Base-by-base conservation (phyloP, 2,329 filamentous ascomycete genomes). In the Sporothrix humicola region DNA sequence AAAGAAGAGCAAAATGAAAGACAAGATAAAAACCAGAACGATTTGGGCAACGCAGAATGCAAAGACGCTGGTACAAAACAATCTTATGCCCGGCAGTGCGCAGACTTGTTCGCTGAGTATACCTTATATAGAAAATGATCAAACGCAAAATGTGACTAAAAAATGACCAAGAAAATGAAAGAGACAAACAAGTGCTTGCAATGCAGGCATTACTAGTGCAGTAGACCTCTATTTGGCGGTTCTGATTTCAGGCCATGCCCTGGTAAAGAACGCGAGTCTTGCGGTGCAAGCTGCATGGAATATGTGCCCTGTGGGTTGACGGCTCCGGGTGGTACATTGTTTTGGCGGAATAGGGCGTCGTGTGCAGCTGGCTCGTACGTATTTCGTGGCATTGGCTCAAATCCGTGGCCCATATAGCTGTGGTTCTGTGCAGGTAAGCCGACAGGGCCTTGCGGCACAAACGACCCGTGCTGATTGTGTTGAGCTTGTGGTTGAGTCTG, bases 381-480 rank as follows among this genome's bases (percentile, higher is more conserved):
- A 23, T 58, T 75, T 69, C 79, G 79, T 54, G 79, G 66, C 71
- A 82, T 70, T 1, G 78, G 74, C 31, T 82, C 81, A 72, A 80
- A 80, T 0, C 78, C 52, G 7, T 76, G 68, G 1, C 77, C 74
- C 50, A 81, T 72, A 65, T 80, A 81, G 17, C 77, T 75, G 9
- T 78, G 77, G 20, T 48, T 74, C 20, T 79, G 79, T 0, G 79
- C 13, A 15, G 74, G 37, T 46, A 81, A 77, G 8, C 77, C 65
- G 0, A 81, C 77, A 1, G 78, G 72, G 17, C 77, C 50, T 58
- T 80, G 81, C 1, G 78, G 75, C 10, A 79, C 79, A 74, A 81
- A 82, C 1, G 75, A 65, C 1, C 54, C 50, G 15, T 75, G 73
- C 23, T 72, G 72, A 8, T 66, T 8, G 2, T 63, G 6, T 20